These are phyloP conservation scores for Penicillium crystallinum DNA, from an alignment of 495 filamentous ascomycete species.

Conservation along the genomic window DNA sequence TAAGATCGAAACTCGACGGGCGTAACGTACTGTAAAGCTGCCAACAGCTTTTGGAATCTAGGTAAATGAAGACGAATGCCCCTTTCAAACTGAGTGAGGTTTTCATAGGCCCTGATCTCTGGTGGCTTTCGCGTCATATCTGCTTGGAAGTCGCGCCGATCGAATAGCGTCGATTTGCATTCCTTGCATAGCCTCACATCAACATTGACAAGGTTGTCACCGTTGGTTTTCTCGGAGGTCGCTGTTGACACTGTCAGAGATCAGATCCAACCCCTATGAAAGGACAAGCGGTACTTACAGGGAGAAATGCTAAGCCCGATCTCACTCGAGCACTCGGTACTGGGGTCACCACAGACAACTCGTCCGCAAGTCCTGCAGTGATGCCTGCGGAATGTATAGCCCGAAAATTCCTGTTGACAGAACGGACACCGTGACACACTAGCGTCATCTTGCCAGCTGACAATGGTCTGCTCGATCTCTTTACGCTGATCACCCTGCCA, in stretches of 20 bases:
- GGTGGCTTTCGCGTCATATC: constrained; percentile 63
- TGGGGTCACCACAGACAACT: constrained; percentile 83
- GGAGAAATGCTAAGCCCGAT: constrained; percentile 71
- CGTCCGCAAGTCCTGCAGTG: constrained; percentile 91
- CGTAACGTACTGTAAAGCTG: constrained; percentile 54
- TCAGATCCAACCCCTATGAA: neutral
- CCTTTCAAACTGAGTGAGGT: constrained; percentile 79
- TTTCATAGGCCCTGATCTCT: constrained; percentile 79
- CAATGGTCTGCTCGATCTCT: constrained; percentile 80
- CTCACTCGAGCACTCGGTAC: constrained; percentile 79
- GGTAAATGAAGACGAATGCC: constrained; percentile 83
- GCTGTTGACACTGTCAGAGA: constrained; percentile 37
- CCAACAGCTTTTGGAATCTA: constrained; percentile 75
- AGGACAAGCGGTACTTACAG: constrained; percentile 45
- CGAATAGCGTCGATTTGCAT: constrained; percentile 80
- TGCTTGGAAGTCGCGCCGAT: constrained; percentile 72
- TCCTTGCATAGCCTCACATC: constrained; percentile 90
- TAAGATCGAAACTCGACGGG: constrained; percentile 13
- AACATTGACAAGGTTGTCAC: constrained; percentile 53
- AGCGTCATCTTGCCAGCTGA: constrained; percentile 92
- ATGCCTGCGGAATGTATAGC: constrained; percentile 83
- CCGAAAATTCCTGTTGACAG: constrained; percentile 89
- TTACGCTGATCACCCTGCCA: constrained; percentile 65
- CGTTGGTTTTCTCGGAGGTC: constrained; percentile 54
- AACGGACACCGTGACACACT: constrained; percentile 79